Percentiles rank a stretch among this genome's conserved stretches.
phyloP scores from a whole-genome alignment of 1,284 basidiomycete genomes.

The Phaffia rhodozyma region DNA sequence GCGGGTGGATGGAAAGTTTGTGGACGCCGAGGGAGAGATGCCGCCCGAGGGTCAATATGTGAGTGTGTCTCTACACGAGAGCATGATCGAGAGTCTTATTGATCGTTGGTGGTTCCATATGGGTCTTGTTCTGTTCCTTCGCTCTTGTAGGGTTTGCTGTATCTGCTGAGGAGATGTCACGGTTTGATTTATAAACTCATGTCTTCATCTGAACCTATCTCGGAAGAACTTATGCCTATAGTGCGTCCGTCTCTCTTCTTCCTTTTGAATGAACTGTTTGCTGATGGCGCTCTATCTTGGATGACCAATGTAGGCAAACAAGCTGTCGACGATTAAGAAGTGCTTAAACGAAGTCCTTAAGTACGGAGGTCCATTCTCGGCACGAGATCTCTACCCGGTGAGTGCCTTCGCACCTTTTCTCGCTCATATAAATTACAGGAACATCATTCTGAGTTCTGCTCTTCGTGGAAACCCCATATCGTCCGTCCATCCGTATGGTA shows the following conservation, averaged over 20 bases:
- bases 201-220: conserved; percentile 97
- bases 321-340: conserved; percentile 85
- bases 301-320: conserved; percentile 56
- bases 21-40: conserved; percentile 83
- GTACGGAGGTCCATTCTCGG: conserved; percentile 87
- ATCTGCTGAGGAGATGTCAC: conserved; percentile 12
- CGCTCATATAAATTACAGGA: conserved; percentile 14
- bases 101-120: background rate
- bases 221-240: conserved; percentile 91
- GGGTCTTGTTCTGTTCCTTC: background rate
- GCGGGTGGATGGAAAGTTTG: conserved; percentile 92
- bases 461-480: conserved; percentile 3
- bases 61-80: conserved; percentile 28
- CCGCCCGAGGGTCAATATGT: conserved; percentile 77
- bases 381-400: conserved; percentile 92
- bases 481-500: conserved; percentile 44
- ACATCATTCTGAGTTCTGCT: conserved; percentile 3
- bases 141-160: conserved; percentile 10
- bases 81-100: background rate
- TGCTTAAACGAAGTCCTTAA: conserved; percentile 95
- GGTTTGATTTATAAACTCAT: conserved; percentile 32
- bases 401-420: conserved; percentile 31
- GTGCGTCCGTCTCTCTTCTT: conserved; percentile 41
- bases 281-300: background rate
- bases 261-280: conserved; percentile 22